Conservation (phyloP, 1,284 basidiomycete species). For the Cryptococcus amylolentus region DNA sequence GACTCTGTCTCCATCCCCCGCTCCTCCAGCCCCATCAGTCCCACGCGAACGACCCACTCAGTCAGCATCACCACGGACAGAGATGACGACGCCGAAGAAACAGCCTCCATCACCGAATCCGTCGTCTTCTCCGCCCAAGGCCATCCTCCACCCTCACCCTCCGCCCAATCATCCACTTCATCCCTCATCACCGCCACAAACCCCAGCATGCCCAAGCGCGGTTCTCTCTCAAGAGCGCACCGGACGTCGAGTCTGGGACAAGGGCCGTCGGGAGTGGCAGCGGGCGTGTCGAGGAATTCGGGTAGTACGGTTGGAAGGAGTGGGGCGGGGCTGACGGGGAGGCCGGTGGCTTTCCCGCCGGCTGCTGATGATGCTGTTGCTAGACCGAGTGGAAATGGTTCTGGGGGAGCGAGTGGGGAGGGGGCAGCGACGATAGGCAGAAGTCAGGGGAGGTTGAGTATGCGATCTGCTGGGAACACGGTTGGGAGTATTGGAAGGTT, state of each 20-base stretch:
- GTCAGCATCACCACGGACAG: constrained; percentile 1
- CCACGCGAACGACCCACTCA: neutral
- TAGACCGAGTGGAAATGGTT: neutral
- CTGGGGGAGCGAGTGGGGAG: neutral
- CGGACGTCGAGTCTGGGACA: neutral
- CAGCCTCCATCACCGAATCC: constrained; percentile 17
- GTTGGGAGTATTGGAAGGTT: neutral
- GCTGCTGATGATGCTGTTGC: neutral
- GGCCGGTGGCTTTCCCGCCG: constrained; percentile 14
- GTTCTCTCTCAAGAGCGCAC: neutral
- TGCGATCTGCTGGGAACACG: neutral
- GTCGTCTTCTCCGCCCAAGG: constrained; percentile 18
- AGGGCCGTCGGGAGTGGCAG: neutral
- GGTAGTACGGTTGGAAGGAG: constrained; percentile 1
- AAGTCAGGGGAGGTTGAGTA: neutral
- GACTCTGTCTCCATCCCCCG: neutral
- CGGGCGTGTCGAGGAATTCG: neutral
- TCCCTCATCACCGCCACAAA: neutral
- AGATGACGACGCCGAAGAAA: neutral
- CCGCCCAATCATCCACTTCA: constrained; percentile 2
- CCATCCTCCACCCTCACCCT: constrained; percentile 1
- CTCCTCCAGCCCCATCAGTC: neutral
- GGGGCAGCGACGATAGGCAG: neutral
- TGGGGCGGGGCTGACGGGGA: constrained; percentile 14
- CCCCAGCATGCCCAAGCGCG: neutral